Conservation (phyloP, 2,329 filamentous ascomycete genomes). For the Trichoderma sp. region DNA sequence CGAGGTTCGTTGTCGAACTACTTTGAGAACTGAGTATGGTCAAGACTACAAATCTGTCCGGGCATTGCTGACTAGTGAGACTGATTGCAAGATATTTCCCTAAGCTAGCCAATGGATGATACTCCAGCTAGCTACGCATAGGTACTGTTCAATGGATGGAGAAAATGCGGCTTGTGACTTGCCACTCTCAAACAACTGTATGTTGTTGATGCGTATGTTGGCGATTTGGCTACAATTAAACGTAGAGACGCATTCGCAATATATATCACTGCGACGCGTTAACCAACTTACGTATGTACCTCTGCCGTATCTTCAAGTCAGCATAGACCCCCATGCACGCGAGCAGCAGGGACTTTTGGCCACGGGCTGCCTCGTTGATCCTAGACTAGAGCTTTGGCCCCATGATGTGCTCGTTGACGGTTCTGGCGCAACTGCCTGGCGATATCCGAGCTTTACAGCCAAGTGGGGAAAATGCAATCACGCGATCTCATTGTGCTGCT, state of each 20-base stretch:
- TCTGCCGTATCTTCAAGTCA: neutral
- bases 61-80: neutral
- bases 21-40: neutral
- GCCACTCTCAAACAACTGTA: neutral
- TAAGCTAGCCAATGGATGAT: neutral
- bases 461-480: neutral
- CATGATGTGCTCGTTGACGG: constrained; percentile 6
- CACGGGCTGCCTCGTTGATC: neutral
- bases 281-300: neutral
- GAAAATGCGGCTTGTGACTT: neutral
- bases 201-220: neutral
- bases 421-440: constrained; percentile 4
- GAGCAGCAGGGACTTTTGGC: neutral
- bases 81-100: neutral
- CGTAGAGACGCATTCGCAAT: neutral
- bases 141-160: neutral
- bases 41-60: neutral
- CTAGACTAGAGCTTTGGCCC: constrained; percentile 1
- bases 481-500: neutral
- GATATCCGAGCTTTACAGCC: neutral
- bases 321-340: neutral
- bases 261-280: neutral
- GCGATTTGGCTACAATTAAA: neutral
- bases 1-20: neutral
- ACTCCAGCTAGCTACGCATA: neutral